Evolutionary conservation across 768 basidiomycete species (phyloP), one percentile per base, ranked within the genome.

Genomic region (Suillus subaureus): DNA sequence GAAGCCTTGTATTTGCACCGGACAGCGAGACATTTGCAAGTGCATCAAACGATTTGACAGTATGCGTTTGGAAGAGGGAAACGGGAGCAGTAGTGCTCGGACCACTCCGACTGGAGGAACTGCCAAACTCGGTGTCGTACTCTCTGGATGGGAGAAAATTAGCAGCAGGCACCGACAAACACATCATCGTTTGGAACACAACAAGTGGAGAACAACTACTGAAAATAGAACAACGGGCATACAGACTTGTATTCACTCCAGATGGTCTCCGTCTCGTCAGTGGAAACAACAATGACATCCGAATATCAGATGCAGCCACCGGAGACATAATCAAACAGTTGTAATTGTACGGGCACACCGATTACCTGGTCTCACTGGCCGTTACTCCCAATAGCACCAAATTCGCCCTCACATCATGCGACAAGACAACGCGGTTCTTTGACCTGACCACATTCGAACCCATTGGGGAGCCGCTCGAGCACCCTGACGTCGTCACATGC

Each of bases 91-190:
- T 49, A 12, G 47, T 49, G 5, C 47, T 49, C n/a, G 47, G 43
- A 43, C 43, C 47, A 13, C 23, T 49, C 23, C n/a, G 13, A 23
- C 11, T 49, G 47, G 47, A 13, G 5, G 3, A 0, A 0, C n/a
- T 23, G 13, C n/a, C 47, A 23, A 23, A 49, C 47, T 49, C 23
- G 12, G 23, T 49, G 47, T 23, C 23, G n/a, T 49, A 49, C 47
- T 23, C 47, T 5, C 23, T 12, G 11, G 23, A 13, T 23, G 47
- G 47, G 12, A 16, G 8, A 28, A 52, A 28, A 52, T 13, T 70
- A 31, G 62, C 64, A 26, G 62, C 68, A 23, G 64, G 61, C 43
- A 60, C 68, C 1, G 28, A 37, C 2, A 57, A 57, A 43, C n/a
- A 42, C 21, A 66, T 40, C 58, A 42, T 23, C 33, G 21, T 61